Evolutionary conservation across 139 green algal species (phyloP), one percentile per base, ranked within the genome.

Genomic region (Tetradesmus lagerheimii): DNA sequence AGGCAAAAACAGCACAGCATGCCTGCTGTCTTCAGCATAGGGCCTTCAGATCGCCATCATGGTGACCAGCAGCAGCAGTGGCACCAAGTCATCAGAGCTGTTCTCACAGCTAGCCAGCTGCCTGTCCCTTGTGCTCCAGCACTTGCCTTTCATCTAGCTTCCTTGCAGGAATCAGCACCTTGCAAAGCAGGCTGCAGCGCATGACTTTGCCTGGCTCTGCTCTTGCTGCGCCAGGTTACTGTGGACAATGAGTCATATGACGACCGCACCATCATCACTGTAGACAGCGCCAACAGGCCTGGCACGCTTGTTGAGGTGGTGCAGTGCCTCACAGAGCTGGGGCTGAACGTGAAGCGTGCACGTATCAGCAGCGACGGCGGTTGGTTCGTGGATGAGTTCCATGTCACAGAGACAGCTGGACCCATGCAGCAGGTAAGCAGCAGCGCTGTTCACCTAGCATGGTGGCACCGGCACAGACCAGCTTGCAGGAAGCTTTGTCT

Each of bases 251-350:
- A 95, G 6, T 91, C 83, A 0, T 94, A 98, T 79, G 91, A 96
- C 8, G 92, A 94, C 41, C 90, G 91, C 75, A 98, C 97, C 1
- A 81, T 98, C 16, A 95, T 99, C 71, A 98, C 96, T 27, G 94
- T 99, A 11, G 97, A 99, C 92, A 97, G 91, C 23, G 98, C 97
- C 6, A 99, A 99, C 89, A 91, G 98, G n/a, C 97, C 98, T 0
- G 98, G 98, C 47, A 99, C 96, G 34, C 94, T 99, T 0, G 95
- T 99, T 2, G 96, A 99, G 93, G 96, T 99, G 23, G 97, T 99
- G 39, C 96, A 99, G 88, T 96, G 97, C 84, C 94, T 99, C 3
- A 99, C 97, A 12, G 98, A 99, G 92, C 91, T 99, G 1, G 97
- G 96, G 5, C 93, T 99, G 29, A 92, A 95, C 43, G 97, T 99